Base-by-base conservation (phyloP, 768 basidiomycete genomes). In the Mycena rebaudengoi region DNA sequence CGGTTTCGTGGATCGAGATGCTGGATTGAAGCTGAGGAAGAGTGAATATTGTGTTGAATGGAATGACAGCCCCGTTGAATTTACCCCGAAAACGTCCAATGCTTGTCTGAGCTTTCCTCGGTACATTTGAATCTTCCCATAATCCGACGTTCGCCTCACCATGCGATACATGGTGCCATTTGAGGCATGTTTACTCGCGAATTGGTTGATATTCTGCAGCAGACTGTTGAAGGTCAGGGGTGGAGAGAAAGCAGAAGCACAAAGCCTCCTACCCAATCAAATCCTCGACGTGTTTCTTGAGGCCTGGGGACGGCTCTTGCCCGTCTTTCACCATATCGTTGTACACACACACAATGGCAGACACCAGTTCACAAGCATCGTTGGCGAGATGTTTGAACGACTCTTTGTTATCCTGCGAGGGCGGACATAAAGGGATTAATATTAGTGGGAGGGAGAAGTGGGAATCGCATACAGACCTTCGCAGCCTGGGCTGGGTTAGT, bases 71-170 rank as follows among this genome's bases (percentile, higher is more conserved):
- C 18, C 28, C 3, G 18, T 5, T 4, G 23, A 26, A 67, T 71
- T 32, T 40, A 70, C 74, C 16, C 71, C 69, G 32, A 75, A 75
- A 23, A 71, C 62, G 48, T 72, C 73, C 45, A 75, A 40, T 21
- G 73, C 69, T 39, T 71, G 66, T 28, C 66, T 66, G 18, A 75
- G 32, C 30, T 35, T 41, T 32, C 30, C 62, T 8, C 73, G 66
- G 49, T 70, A 71, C 35, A 61, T 64, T 35, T 58, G 53, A 21
- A 75, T 68, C 44, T 65, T 67, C 30, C 33, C 44, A 12, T 51
- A 50, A 33, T 73, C 67, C 1, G 66, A 45, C 44, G 60, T 50
- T 41, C 67, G 44, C 26, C 60, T 35, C 1, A 75, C 44, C 13
- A 70, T 52, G 6, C 69, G 68, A 26, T 59, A 50, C 14, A 70